A percentile compares a stretch with the other conserved stretches of the same genome.
Evolutionary conservation across 2,329 filamentous ascomycete species (phyloP).

Genomic region (Cercospora berteroae): DNA sequence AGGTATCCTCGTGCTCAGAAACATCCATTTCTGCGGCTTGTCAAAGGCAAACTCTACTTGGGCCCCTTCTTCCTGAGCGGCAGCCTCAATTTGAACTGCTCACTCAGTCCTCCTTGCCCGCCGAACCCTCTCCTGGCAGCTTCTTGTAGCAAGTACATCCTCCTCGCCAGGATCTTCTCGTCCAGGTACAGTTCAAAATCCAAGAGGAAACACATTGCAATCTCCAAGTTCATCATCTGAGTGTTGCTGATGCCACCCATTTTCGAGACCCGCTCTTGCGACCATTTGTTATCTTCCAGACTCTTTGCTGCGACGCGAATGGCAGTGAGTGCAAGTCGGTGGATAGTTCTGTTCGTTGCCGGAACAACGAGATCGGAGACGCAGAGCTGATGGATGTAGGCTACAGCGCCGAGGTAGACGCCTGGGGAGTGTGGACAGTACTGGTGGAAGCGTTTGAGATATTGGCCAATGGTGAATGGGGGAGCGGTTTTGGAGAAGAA

Average conservation of each 20-base stretch:
- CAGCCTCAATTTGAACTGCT: constrained; percentile 36
- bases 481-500: constrained; percentile 90
- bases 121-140: constrained; percentile 33
- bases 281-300: constrained; percentile 86
- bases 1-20: neutral
- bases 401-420: constrained; percentile 84
- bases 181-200: constrained; percentile 67
- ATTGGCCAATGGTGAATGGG: constrained; percentile 77
- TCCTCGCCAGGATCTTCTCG: constrained; percentile 33
- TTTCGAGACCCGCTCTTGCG: constrained; percentile 76
- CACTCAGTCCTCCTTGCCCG: constrained; percentile 27
- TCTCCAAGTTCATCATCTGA: constrained; percentile 81
- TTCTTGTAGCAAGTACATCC: constrained; percentile 38
- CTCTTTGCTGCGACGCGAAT: constrained; percentile 90
- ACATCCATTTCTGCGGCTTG: neutral
- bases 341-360: constrained; percentile 79
- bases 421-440: constrained; percentile 93
- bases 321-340: constrained; percentile 79
- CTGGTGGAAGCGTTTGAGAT: constrained; percentile 79
- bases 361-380: constrained; percentile 71
- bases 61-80: constrained; percentile 27
- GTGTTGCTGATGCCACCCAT: constrained; percentile 83
- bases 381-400: constrained; percentile 81
- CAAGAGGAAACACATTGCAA: constrained; percentile 66
- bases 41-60: constrained; percentile 11